Base-by-base conservation (phyloP, 495 filamentous ascomycete genomes). In the Lepidopterella palustris region DNA sequence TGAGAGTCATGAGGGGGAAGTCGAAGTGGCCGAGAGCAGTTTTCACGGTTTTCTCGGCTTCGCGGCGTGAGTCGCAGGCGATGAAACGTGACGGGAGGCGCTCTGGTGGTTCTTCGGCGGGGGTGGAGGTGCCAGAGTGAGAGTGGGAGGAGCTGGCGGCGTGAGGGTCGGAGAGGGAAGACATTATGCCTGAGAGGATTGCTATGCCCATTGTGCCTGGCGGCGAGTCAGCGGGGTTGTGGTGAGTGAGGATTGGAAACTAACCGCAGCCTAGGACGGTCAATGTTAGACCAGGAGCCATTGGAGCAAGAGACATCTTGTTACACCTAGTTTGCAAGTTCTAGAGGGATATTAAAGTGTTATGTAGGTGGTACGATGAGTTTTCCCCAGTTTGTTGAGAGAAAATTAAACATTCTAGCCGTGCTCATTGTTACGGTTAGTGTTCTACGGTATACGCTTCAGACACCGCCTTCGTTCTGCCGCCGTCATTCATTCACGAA, bases 121-220 rank as follows among this genome's bases (percentile, higher is more conserved):
- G 77, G 0, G 81, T 83, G 8, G 78, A 76, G 18, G 76, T 76
- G 35, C 79, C 79, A 21, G 78, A 76, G 20, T 63, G 20, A 0
- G 77, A 70, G 11, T 74, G 32, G 77, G 68, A 11, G 70, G 65
- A 29, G 64, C 64, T 29, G 70, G 70, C 20, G 59, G 71, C 35
- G 61, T 62, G 77, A 63, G 63, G 49, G 39, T 79, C 74, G 42
- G 75, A 65, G 31, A 92, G 76, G 15, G 87, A 86, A 54, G 79
- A 71, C 51, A 92, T 82, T 64, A 95, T 88, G 48, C 89, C 89
- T 5, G 84, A 87, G 50, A 93, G 81, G 63, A 95, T 90, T 32
- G 89, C 87, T 45, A 88, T 86, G 48, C 89, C 90, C 81, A 95
- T 85, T 21, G 88, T 92, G 53, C 89, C 88, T 76, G 25, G 26